Evolutionary conservation across 2,329 filamentous ascomycete species (phyloP), one percentile per base, ranked within the genome.

Genomic region (Fusarium goolgardi): DNA sequence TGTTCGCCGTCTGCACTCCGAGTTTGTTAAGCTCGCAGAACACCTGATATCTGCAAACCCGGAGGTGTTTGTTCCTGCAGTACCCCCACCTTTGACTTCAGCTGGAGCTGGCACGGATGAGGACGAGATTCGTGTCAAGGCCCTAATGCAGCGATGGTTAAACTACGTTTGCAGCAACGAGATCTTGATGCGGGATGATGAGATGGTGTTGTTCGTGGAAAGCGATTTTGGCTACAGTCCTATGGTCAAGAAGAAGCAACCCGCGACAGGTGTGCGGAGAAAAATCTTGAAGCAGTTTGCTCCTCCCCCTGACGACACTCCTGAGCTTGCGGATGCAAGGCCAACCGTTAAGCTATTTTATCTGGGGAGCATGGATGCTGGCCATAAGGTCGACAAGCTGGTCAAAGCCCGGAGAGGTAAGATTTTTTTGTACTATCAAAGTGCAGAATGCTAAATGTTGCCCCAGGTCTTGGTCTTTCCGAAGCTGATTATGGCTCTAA

Each of bases 281-380:
- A 97, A 97, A 82, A 91, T 98, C 64, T 84, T 99, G 77, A 99
- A 99, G 84, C 96, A 99, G 79, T 99, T 99, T 80, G 95, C 96
- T 37, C 96, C 96, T 32, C 96, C 96, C 1, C 94, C 96, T 15
- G 96, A 99, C 79, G 96, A 99, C 78, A 98, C 96, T 2, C 94
- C 95, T 12, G 96, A 99, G 81, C 85, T 99, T 56, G 90, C 95
- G 67, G 91, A 96, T 73, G 94, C 94, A 21, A 88, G 96, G 54
- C 96, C 96, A 1, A 85, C 93, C 43, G 96, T 98, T 37, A 99
- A 99, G 82, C 86, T 94, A 47, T 98, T 99, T 78, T 99, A 99
- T 76, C 84, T 99, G 23, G 93, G 93, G 21, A 91, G 93, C 9
- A 97, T 99, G 93, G 96, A 98, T 77, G 89, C 93, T n/a, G 93